Percentiles rank a stretch among this genome's conserved stretches.
phyloP scores from a whole-genome alignment of 306 rosid species.

The Trifolium subterraneum region DNA sequence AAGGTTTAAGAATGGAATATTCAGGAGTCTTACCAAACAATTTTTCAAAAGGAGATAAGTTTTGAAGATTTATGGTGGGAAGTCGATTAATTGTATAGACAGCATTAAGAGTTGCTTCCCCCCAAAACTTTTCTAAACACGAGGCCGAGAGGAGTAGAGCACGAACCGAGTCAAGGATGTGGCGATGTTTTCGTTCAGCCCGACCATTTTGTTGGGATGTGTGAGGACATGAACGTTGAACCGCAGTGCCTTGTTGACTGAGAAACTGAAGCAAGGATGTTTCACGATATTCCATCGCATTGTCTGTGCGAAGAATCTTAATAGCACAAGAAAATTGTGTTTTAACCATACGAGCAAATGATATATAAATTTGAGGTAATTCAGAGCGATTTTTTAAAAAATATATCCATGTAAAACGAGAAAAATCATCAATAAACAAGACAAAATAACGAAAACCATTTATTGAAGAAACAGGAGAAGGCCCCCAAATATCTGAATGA shows the following conservation, averaged over 20 bases:
- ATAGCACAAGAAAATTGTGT: background rate
- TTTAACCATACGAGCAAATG: background rate
- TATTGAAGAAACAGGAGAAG: background rate
- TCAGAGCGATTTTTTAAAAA: background rate
- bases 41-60: background rate
- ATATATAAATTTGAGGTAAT: background rate
- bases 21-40: background rate
- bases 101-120: background rate
- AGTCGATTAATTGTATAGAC: background rate
- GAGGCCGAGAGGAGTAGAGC: no score
- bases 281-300: conserved; percentile 13
- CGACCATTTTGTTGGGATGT: background rate
- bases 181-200: no score
- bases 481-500: conserved; percentile 1
- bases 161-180: no score
- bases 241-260: background rate
- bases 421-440: background rate
- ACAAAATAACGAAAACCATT: conserved; percentile 1
- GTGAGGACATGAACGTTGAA: conserved; percentile 1
- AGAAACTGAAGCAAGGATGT: background rate
- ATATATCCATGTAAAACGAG: no score
- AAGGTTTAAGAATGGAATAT: conserved; percentile 1
- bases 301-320: background rate
- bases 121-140: background rate
- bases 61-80: no score